Base-by-base conservation (phyloP, 345 rosid species). In the Populus simonii region DNA sequence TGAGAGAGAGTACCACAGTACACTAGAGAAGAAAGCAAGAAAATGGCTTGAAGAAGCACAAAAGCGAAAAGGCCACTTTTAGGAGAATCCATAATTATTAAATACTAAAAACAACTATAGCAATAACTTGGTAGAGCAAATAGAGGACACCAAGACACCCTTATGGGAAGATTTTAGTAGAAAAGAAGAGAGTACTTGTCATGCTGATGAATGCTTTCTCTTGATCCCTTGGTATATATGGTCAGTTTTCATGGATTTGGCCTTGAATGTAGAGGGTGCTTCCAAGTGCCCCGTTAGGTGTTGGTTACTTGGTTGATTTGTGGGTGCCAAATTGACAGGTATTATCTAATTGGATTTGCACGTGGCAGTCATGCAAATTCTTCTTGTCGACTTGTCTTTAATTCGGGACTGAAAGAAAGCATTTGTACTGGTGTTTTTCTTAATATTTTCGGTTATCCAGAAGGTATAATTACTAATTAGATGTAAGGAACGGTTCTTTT, bases 1-100 rank as follows among this genome's bases (percentile, higher is more conserved):
- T 61, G 41, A 38, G 81, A 35, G 16, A 13, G 62, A 22, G 31
- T 71, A 81, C 78, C 83, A 62, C 81, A 72, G 66, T 36, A 65
- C 57, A 80, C 88, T 18, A 61, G 79, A 57, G 66, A 79, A 47
- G 86, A 78, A 66, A 81, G 81, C 82, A 85, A 83, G 80, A 83
- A 68, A 65, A 82, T 45, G 76, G 88, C 82, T 31, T 66, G 82
- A 79, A 74, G 82, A 43, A 81, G 47, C 23, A 74, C 77, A 29
- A 68, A 67, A 63, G 78, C 22, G 53, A 68, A 38, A 49, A 43
- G 38, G 45, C 62, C 7, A 73, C 31, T 33, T 69, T 63, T 85
- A 67, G 74, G 66, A 76, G 75, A 49, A 11, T 81, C 87, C 88
- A 87, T 87, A 20, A 33, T 33, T 33, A 63, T 53, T 2, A 2